A percentile compares a stretch with the other conserved stretches of the same genome.
These are phyloP conservation scores for Fragilaria radians DNA, from an alignment of 108 stramenopile genomes.

Conservation along the genomic window DNA sequence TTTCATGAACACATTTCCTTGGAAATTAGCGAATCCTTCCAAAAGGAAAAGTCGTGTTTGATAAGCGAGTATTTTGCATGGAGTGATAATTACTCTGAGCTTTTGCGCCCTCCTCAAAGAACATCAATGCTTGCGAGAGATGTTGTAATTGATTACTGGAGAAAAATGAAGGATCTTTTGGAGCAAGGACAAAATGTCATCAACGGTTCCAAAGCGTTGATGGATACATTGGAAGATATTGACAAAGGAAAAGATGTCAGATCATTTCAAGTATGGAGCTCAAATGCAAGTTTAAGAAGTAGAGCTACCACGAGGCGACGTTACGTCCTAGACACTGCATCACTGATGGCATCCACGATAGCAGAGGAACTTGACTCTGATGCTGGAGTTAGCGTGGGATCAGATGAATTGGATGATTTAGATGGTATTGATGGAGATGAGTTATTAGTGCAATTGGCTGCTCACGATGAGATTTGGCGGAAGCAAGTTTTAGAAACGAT, in stretches of 20 bases:
- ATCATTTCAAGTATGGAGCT: conserved; percentile 52
- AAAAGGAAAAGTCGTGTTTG: conserved; percentile 14
- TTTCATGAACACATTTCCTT: conserved; percentile 14
- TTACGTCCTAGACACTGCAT: conserved; percentile 23
- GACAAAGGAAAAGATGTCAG: conserved; percentile 51
- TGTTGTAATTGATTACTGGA: not conserved
- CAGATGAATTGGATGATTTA: conserved; percentile 25
- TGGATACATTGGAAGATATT: conserved; percentile 40
- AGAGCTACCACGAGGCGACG: conserved; percentile 51
- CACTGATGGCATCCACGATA: not conserved
- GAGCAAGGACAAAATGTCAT: conserved; percentile 49
- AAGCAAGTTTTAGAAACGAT: conserved; percentile 53
- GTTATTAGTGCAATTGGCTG: conserved; percentile 61
- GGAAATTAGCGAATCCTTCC: not conserved
- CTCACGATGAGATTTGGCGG: conserved; percentile 70
- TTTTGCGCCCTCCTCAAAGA: conserved; percentile 11
- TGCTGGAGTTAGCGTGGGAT: conserved; percentile 11
- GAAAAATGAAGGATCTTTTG: conserved; percentile 19
- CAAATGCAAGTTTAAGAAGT: conserved; percentile 51
- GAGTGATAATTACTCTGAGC: conserved; percentile 28
- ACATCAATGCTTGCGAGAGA: not conserved
- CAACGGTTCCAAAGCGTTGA: conserved; percentile 37
- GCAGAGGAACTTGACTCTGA: conserved; percentile 11
- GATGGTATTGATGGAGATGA: conserved; percentile 33
- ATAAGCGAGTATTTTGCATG: conserved; percentile 45